Evolutionary conservation across 306 rosid species (phyloP).

Genomic region (Chamaecrista fasciculata): DNA sequence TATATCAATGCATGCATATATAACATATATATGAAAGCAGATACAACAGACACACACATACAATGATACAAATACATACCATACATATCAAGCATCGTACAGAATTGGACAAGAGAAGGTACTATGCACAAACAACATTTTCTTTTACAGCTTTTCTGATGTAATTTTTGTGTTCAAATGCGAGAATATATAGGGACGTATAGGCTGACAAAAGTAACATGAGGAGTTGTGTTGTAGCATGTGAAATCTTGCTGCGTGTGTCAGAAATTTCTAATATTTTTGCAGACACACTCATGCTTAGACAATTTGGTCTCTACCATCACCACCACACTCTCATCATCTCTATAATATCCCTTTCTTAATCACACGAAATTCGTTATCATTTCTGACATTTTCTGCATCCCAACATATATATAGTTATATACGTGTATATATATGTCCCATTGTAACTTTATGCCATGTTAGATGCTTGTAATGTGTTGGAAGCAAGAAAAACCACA

Average conservation of each 20-base stretch:
- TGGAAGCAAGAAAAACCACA: too few relatives aligned
- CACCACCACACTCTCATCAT: not conserved
- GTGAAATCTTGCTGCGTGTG: slow-evolving; percentile 35
- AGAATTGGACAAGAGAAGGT: slow-evolving; percentile 24
- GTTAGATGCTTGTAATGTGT: not conserved
- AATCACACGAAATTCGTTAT: slow-evolving; percentile 2
- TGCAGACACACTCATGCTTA: slow-evolving; percentile 25
- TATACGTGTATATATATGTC: too few relatives aligned
- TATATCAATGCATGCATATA: not conserved
- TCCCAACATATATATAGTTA: too few relatives aligned
- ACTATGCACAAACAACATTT: slow-evolving; percentile 16
- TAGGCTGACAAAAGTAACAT: slow-evolving; percentile 11
- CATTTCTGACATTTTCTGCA: slow-evolving; percentile 36
- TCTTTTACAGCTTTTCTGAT: slow-evolving; percentile 31
- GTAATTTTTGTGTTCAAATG: too few relatives aligned
- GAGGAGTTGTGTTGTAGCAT: slow-evolving; percentile 23
- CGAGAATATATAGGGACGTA: slow-evolving; percentile 28
- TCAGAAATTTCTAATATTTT: slow-evolving; percentile 40
- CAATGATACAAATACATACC: too few relatives aligned
- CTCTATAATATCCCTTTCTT: not conserved
- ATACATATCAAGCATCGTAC: slow-evolving; percentile 24
- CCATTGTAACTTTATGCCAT: not conserved
- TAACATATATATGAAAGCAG: slow-evolving; percentile 15
- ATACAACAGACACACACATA: slow-evolving; percentile 24
- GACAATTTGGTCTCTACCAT: slow-evolving; percentile 26